Conservation (phyloP, 331 rosid genomes). For the Malus hybrid region DNA sequence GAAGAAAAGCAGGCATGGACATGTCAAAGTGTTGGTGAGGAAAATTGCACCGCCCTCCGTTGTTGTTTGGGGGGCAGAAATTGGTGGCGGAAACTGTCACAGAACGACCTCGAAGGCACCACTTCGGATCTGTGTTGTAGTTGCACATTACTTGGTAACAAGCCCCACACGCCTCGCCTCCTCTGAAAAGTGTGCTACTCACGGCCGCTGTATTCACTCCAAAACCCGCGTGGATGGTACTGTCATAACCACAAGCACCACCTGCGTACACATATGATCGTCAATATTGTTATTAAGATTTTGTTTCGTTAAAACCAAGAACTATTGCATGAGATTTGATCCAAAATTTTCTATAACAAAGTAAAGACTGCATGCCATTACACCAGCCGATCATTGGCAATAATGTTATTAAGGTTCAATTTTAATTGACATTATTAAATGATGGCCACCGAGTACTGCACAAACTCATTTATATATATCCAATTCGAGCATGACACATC, state of each 20-base stretch:
- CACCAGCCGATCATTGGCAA: neutral
- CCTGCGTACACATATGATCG: constrained; percentile 22
- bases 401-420: neutral
- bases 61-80: constrained; percentile 80
- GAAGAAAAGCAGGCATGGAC: constrained; percentile 65
- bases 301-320: too few species aligned
- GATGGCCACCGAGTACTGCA: neutral
- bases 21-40: constrained; percentile 81
- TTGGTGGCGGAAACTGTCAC: constrained; percentile 63
- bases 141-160: constrained; percentile 72
- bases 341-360: too few species aligned
- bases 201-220: constrained; percentile 78
- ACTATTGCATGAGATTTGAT: neutral
- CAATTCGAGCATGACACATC: neutral
- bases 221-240: constrained; percentile 60
- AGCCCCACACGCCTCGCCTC: constrained; percentile 78
- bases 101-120: constrained; percentile 50
- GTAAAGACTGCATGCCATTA: neutral
- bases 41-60: constrained; percentile 81
- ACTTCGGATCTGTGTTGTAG: constrained; percentile 50
- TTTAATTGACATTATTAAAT: neutral
- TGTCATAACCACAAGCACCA: constrained; percentile 87
- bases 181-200: constrained; percentile 54
- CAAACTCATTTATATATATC: neutral
- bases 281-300: neutral